These are phyloP conservation scores for Marchantia polymorpha DNA, from an alignment of 225 moss, liverwort and hornwort genomes.

Conservation along the genomic window DNA sequence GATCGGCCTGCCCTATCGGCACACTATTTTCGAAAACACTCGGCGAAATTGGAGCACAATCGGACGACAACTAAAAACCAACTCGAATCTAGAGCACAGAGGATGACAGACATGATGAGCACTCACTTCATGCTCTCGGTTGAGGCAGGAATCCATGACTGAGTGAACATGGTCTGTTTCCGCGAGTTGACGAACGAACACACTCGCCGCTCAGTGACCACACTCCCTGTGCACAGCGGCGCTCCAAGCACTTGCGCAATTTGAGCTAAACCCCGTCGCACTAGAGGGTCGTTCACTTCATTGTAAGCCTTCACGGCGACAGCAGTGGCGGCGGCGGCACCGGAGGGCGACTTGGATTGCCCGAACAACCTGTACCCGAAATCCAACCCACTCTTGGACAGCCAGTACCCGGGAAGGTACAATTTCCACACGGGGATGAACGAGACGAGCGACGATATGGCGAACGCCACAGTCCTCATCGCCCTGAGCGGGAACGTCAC, in stretches of 20 bases:
- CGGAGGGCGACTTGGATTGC: slow-evolving; percentile 10
- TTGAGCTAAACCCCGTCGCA: slow-evolving; percentile 36
- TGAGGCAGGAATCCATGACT: slow-evolving; percentile 72
- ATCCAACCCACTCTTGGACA: slow-evolving; percentile 30
- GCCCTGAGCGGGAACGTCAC: slow-evolving; percentile 34
- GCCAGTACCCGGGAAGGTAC: slow-evolving; percentile 29
- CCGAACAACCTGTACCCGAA: slow-evolving; percentile 25
- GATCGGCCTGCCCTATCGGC: background rate
- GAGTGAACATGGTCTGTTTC: slow-evolving; percentile 81
- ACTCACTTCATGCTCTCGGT: slow-evolving; percentile 54
- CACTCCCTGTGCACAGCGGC: background rate
- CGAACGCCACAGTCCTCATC: slow-evolving; percentile 35
- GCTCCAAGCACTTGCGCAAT: background rate
- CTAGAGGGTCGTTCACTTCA: slow-evolving; percentile 37
- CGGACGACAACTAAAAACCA: background rate
- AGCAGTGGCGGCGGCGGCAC: background rate
- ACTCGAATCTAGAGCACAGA: background rate
- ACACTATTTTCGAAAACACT: background rate
- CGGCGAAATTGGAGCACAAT: background rate
- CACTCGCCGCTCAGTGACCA: slow-evolving; percentile 45
- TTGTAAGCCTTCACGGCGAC: slow-evolving; percentile 23
- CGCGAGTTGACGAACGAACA: slow-evolving; percentile 65
- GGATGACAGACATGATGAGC: background rate
- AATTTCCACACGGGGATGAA: slow-evolving; percentile 32
- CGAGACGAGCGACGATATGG: slow-evolving; percentile 35